Conservation (phyloP, 768 basidiomycete species). For the Strobilomyces echinocephalus region DNA sequence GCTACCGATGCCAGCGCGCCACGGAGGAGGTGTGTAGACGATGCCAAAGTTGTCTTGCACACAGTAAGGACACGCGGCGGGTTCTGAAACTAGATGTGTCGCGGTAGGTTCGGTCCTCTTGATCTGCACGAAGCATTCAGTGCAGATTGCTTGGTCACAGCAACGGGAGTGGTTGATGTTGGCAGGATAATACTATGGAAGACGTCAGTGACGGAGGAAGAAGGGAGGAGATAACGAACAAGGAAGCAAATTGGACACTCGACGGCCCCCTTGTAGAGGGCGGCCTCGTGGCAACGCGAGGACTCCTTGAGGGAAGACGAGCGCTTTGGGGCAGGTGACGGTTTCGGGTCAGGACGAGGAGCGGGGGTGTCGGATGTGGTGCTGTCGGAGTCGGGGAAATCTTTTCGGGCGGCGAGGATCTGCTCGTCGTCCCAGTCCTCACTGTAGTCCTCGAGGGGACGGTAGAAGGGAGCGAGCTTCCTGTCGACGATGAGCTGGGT, state of each 20-base stretch:
- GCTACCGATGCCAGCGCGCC: constrained; percentile 75
- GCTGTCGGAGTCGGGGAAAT: constrained; percentile 49
- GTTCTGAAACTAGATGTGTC: constrained; percentile 93
- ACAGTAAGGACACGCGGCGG: constrained; percentile 95
- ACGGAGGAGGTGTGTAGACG: constrained; percentile 76
- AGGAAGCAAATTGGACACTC: constrained; percentile 99
- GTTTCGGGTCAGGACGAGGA: constrained; percentile 31
- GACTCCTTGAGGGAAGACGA: constrained; percentile 59
- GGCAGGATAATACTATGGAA: constrained; percentile 83
- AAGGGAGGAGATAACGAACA: constrained; percentile 45
- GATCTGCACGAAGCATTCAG: constrained; percentile 99
- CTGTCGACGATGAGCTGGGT: constrained; percentile 84
- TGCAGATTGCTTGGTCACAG: constrained; percentile 97
- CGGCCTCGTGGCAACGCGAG: constrained; percentile 62
- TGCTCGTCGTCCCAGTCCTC: constrained; percentile 86
- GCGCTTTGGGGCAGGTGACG: constrained; percentile 44
- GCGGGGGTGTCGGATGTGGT: constrained; percentile 34
- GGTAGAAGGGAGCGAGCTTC: constrained; percentile 91
- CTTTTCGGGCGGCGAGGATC: constrained; percentile 77
- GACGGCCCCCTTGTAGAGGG: constrained; percentile 75
- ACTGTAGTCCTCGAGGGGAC: constrained; percentile 91
- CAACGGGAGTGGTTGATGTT: constrained; percentile 98
- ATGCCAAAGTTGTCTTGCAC: constrained; percentile 97
- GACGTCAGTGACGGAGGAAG: constrained; percentile 19
- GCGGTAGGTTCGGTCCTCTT: constrained; percentile 93